Evolutionary conservation across 169 alveolate species (phyloP), one percentile per base, ranked within the genome.

Genomic region (Eimeria acervulina): DNA sequence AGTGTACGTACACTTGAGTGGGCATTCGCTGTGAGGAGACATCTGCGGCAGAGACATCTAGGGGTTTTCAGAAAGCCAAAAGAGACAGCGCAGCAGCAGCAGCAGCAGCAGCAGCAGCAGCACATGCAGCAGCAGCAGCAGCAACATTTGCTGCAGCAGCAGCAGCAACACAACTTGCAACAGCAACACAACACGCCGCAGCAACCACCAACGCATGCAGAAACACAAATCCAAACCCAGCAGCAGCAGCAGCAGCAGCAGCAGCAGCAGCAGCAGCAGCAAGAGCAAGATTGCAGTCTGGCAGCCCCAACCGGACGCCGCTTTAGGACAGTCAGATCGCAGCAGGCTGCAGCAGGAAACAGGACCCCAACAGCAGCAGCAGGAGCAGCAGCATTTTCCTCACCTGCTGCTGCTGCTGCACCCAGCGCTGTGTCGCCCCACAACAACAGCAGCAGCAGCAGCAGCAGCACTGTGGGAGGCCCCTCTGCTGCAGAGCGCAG

Each of bases 401-500:
- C 55, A 2, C 19, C 87, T 28, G 28, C 87, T 28, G 42, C 87
- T 76, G 55, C 87, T 76, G 47, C 87, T 36, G 55, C 87, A 17
- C 31, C 55, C 52, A 13, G 10, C 87, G 42, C 87, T 1, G 55
- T 55, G 19, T 76, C 87, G 31, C 87, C 87, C 4, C 55, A 15
- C 87, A 76, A 55, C 87, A 76, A 55, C 19, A 76, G 87, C 87
- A 76, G 52, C 87, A 38, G 87, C 87, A 76, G 52, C 87, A 76
- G 52, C 33, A n/a, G 87, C 87, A 76, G 55, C 87, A 33, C 83
- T 40, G 19, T 33, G 87, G 40, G 38, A 68, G 80, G 26, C 80
- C 80, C 80, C 19, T n/a, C n/a, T n/a, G n/a, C n/a, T n/a, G n/a
- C n/a, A n/a, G n/a, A n/a, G n/a, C n/a, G n/a, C n/a, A n/a, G n/a